These are phyloP conservation scores for Colletotrichum orbiculare DNA, from an alignment of 2,329 filamentous ascomycete species.

Conservation along the genomic window DNA sequence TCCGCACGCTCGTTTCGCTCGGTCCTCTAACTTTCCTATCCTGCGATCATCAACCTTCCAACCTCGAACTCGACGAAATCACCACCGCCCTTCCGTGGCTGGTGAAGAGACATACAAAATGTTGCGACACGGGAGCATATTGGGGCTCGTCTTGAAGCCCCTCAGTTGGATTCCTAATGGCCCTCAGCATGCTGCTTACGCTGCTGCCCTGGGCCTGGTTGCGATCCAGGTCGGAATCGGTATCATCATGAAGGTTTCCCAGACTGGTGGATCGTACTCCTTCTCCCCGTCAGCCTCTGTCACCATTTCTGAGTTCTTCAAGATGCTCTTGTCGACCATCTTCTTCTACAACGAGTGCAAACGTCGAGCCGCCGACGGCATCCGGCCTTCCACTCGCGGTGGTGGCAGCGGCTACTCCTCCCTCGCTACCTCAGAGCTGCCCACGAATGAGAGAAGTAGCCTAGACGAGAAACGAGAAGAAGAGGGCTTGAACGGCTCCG, in stretches of 20 bases:
- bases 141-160: conserved; percentile 36
- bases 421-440: conserved; percentile 33
- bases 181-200: conserved; percentile 39
- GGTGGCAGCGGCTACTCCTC: conserved; percentile 35
- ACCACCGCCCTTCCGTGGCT: conserved; percentile 20
- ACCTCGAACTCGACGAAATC: background rate
- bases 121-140: conserved; percentile 35
- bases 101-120: conserved; percentile 11
- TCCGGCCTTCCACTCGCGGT: conserved; percentile 37
- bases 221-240: conserved; percentile 49
- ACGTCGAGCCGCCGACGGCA: conserved; percentile 33
- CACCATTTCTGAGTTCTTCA: conserved; percentile 47
- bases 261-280: conserved; percentile 41
- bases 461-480: conserved; percentile 39
- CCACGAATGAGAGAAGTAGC: conserved; percentile 34
- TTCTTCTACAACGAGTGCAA: conserved; percentile 45
- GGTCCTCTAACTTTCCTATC: background rate
- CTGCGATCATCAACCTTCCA: background rate
- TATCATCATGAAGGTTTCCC: conserved; percentile 47
- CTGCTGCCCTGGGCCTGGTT: conserved; percentile 46
- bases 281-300: conserved; percentile 47
- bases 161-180: conserved; percentile 34
- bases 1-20: conserved; percentile 24
- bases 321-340: conserved; percentile 44
- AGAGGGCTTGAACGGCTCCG: conserved; percentile 32